Evolutionary conservation across 2,329 filamentous ascomycete genomes (phyloP).

Genomic region (Rhexocercosporidium sp.): DNA sequence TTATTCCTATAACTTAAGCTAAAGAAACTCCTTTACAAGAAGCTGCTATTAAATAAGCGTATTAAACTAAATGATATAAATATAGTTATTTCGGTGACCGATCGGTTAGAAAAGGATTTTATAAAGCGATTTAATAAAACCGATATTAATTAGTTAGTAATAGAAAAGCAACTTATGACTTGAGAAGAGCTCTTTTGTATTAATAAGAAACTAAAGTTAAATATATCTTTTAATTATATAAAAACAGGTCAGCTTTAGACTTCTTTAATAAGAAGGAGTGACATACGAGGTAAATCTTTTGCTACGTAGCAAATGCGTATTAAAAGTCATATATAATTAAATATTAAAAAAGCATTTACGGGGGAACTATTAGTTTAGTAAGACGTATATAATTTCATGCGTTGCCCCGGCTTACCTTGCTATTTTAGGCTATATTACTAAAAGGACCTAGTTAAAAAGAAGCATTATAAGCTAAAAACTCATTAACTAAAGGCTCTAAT

Average conservation of each 20-base stretch:
- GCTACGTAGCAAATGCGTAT: neutral
- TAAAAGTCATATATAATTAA: conserved; percentile 8
- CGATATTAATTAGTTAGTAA: neutral
- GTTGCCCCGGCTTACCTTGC: conserved; percentile 16
- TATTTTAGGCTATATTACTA: conserved; percentile 23
- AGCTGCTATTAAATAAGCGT: neutral
- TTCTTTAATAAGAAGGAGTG: neutral
- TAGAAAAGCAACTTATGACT: neutral
- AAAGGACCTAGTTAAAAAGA: conserved; percentile 19
- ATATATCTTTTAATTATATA: neutral
- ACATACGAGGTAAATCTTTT: neutral
- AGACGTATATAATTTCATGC: conserved; percentile 21
- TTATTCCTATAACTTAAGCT: neutral
- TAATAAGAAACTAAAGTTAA: neutral
- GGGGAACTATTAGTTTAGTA: conserved; percentile 11
- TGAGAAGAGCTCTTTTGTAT: neutral
- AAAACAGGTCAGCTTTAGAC: neutral
- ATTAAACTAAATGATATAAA: neutral
- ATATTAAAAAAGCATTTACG: conserved; percentile 16
- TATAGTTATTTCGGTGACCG: neutral
- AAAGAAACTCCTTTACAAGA: neutral
- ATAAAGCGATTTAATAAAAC: neutral
- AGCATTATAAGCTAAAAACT: conserved; percentile 25
- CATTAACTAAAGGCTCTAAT: conserved; percentile 20
- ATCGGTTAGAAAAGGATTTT: neutral